A percentile compares a stretch with the other conserved stretches of the same genome.
phyloP scores from a whole-genome alignment of 2,329 filamentous ascomycete species.

The Phoma herbarum region DNA sequence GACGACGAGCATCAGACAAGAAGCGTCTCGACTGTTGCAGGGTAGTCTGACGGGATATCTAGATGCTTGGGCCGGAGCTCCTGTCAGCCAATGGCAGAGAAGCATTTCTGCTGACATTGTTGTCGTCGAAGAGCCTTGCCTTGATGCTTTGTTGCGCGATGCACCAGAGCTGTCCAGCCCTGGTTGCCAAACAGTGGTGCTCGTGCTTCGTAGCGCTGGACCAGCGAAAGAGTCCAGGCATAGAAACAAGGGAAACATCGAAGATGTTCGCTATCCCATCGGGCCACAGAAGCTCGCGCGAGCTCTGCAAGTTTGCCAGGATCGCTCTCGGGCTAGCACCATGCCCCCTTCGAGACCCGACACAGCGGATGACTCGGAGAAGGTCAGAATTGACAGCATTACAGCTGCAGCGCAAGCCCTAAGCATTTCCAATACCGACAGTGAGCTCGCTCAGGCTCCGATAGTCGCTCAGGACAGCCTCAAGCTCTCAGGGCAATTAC shows the following conservation, averaged over 20 bases:
- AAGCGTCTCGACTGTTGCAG: conserved; percentile 15
- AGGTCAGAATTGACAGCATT: neutral
- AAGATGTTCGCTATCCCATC: conserved; percentile 51
- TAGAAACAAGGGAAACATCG: conserved; percentile 32
- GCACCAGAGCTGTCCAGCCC: conserved; percentile 2
- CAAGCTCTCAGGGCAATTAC: neutral
- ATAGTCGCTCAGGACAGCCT: neutral
- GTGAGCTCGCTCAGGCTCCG: neutral
- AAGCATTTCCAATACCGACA: neutral
- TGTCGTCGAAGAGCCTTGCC: conserved; percentile 7
- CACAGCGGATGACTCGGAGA: too few relatives aligned
- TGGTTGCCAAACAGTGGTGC: conserved; percentile 6
- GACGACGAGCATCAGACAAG: neutral
- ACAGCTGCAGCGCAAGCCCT: neutral
- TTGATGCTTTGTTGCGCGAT: conserved; percentile 2
- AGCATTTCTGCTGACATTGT: conserved; percentile 3
- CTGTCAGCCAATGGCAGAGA: conserved; percentile 5
- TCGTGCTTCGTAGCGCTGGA: conserved; percentile 8
- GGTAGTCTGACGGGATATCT: conserved; percentile 24
- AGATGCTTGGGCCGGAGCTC: conserved; percentile 29
- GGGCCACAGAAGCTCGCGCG: conserved; percentile 53
- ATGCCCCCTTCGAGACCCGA: neutral
- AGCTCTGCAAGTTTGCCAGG: conserved; percentile 45
- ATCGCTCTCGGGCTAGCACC: neutral
- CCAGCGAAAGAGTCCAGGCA: neutral